A percentile compares a stretch with the other conserved stretches of the same genome.
These are phyloP conservation scores for Wallacemonas collosoma DNA, from an alignment of 208 protist genomes.

Conservation along the genomic window DNA sequence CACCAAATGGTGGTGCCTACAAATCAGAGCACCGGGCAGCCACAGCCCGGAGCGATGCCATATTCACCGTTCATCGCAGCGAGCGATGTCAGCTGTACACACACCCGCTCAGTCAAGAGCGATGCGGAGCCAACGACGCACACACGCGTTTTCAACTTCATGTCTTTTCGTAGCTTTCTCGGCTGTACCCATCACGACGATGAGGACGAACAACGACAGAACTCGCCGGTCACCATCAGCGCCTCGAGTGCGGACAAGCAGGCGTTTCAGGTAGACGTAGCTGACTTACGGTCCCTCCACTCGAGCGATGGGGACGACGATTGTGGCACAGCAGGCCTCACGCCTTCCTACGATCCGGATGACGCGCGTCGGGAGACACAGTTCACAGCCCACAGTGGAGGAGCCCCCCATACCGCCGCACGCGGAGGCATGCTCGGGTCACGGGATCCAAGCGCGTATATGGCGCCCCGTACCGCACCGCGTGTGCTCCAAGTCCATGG, in stretches of 20 bases:
- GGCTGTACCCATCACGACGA: not conserved
- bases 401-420: not conserved
- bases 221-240: too few species aligned
- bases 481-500: not conserved
- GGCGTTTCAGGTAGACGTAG: too few species aligned
- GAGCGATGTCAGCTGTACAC: not conserved
- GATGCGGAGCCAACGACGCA: not conserved
- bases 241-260: too few species aligned
- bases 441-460: not conserved
- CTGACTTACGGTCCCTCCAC: too few species aligned
- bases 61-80: not conserved
- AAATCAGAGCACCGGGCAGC: too few species aligned
- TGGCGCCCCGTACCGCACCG: not conserved
- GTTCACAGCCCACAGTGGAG: not conserved
- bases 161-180: not conserved
- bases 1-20: too few species aligned
- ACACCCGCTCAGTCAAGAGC: not conserved
- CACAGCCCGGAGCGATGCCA: too few species aligned
- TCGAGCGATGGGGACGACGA: too few species aligned
- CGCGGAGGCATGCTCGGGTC: not conserved
- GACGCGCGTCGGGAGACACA: too few species aligned
- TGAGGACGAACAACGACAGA: too few species aligned
- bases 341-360: too few species aligned
- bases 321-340: too few species aligned
- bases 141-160: not conserved